Conservation (phyloP, 2,329 filamentous ascomycete genomes). For the Alternaria ventricosa region DNA sequence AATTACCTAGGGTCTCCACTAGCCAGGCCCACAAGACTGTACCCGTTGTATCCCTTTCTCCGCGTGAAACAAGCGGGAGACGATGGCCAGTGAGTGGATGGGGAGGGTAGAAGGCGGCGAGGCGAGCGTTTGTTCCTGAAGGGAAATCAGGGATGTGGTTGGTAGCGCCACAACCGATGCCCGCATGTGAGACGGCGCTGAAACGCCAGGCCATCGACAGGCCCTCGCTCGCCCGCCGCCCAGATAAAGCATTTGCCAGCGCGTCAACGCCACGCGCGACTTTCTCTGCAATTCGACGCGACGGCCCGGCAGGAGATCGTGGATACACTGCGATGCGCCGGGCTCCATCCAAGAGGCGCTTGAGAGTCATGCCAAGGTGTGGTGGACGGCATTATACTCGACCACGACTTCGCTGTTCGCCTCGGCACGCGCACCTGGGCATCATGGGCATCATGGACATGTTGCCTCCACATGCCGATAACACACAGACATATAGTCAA, state of each 20-base stretch:
- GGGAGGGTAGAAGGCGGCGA: constrained; percentile 31
- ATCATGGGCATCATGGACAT: not conserved
- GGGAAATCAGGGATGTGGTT: constrained; percentile 22
- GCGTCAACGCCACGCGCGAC: constrained; percentile 35
- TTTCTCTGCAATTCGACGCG: constrained; percentile 28
- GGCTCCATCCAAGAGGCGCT: constrained; percentile 4
- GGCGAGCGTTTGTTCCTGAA: constrained; percentile 37
- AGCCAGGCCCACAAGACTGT: constrained; percentile 33
- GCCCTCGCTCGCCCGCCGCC: constrained; percentile 30
- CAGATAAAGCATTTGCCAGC: constrained; percentile 26
- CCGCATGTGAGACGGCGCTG: constrained; percentile 30
- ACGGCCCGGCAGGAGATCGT: constrained; percentile 34
- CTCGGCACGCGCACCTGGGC: not conserved
- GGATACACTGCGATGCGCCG: constrained; percentile 24
- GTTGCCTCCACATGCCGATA: not conserved
- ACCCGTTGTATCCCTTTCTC: constrained; percentile 24
- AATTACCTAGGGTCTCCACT: constrained; percentile 28
- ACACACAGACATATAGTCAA: not conserved
- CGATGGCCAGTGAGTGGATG: constrained; percentile 36
- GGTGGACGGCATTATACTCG: constrained; percentile 5
- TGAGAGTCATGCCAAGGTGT: constrained; percentile 8
- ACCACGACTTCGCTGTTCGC: constrained; percentile 4
- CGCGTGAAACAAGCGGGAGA: constrained; percentile 43
- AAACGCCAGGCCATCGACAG: constrained; percentile 19
- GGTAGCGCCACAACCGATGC: constrained; percentile 37